Base-by-base conservation (phyloP, 805 yeast genomes). In the Teunomyces gatunensis region DNA sequence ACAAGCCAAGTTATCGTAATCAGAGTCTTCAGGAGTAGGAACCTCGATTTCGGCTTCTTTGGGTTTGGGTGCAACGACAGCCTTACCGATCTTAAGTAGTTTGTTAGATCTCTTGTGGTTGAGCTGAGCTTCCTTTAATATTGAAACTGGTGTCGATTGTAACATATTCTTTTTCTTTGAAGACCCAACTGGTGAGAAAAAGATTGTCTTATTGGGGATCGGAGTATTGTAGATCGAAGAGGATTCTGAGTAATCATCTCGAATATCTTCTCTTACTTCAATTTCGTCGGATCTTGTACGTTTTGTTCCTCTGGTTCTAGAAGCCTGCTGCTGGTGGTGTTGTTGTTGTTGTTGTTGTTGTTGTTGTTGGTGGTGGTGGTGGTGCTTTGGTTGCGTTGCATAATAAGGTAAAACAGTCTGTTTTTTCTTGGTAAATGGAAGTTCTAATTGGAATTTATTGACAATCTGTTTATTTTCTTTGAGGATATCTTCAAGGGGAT, bases 1-100 rank as follows among this genome's bases (percentile, higher is more conserved):
- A 45, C 77, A 73, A 5, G 78, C 78, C 49, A 73, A 63, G 17
- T 65, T 65, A 52, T 73, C 78, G 28, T 59, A 58, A 41, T 61
- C 65, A 2, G 67, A 57, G 13, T 54, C 59, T 17, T 64, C 67
- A 1, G 27, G 47, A 2, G 44, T 37, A 5, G 34, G 37, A 15
- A 23, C 48, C 39, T 47, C 42, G n/a, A 29, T 47, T 42, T 47
- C 42, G 18, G 15, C 30, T 6, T 20, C 29, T 32, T 28, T 37
- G n/a, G 47, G 41, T 17, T 44, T 44, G 12, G 39, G 5, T 11
- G 42, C 11, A 4, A 21, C 13, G 10, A 25, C 32, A 2, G 52
- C 52, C 23, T 42, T 40, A 6, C 46, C 48, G 7, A 39, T 42
- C 23, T 45, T 49, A n/a, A 48, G 25, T 10, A 53, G 21, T 41